These are phyloP conservation scores for Phytophthora crassamura DNA, from an alignment of 352 stramenopile species.

Conservation along the genomic window DNA sequence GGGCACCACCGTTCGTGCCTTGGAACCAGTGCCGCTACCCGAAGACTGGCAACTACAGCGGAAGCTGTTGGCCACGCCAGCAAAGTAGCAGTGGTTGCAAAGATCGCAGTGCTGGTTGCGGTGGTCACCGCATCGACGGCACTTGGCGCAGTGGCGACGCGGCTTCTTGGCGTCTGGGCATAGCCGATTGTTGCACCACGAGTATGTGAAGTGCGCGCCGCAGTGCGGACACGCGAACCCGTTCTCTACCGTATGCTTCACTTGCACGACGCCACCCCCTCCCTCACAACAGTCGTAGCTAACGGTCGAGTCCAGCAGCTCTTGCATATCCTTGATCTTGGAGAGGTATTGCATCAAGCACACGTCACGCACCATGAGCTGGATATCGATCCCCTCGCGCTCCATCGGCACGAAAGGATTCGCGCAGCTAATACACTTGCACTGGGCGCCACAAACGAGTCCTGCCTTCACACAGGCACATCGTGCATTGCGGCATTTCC, in stretches of 20 bases:
- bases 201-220: conserved; percentile 73
- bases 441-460: conserved; percentile 78
- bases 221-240: conserved; percentile 71
- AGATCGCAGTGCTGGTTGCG: conserved; percentile 84
- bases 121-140: conserved; percentile 77
- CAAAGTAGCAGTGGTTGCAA: conserved; percentile 89
- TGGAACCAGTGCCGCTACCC: conserved; percentile 41
- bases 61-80: conserved; percentile 85
- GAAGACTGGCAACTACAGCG: conserved; percentile 73
- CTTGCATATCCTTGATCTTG: conserved; percentile 86
- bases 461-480: conserved; percentile 85
- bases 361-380: conserved; percentile 70
- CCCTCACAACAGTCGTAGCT: conserved; percentile 70
- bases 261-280: conserved; percentile 57
- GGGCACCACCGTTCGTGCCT: conserved; percentile 57
- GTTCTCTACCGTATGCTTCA: conserved; percentile 70
- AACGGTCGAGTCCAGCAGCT: conserved; percentile 76
- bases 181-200: conserved; percentile 81
- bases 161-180: conserved; percentile 83
- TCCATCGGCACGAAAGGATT: conserved; percentile 86
- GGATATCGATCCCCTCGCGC: conserved; percentile 69
- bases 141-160: conserved; percentile 82
- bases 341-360: conserved; percentile 87
- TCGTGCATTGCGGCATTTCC: conserved; percentile 84
- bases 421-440: conserved; percentile 80